Percentiles rank a stretch among this genome's conserved stretches.
phyloP scores from a whole-genome alignment of 768 basidiomycete genomes.

The Lyophyllum decastes region DNA sequence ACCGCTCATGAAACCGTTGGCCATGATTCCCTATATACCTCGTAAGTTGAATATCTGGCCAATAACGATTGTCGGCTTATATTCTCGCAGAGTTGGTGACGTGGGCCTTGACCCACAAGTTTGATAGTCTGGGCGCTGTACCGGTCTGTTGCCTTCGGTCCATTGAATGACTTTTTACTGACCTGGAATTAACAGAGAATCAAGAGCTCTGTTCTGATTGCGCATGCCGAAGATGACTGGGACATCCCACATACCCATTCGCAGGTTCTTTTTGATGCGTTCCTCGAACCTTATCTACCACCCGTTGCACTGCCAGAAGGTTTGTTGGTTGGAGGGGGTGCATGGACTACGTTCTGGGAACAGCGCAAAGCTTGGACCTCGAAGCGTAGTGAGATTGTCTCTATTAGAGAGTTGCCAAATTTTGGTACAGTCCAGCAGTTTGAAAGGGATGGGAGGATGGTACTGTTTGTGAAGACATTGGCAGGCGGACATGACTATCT shows the following conservation, averaged over 20 bases:
- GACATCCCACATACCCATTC: slow-evolving; percentile 82
- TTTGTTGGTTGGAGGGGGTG: slow-evolving; percentile 28
- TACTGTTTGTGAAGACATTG: slow-evolving; percentile 60
- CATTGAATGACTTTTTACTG: background rate
- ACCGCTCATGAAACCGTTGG: slow-evolving; percentile 74
- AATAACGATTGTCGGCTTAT: background rate
- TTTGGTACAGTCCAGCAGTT: slow-evolving; percentile 67
- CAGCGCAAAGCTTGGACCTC: slow-evolving; percentile 41
- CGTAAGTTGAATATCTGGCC: slow-evolving; percentile 43
- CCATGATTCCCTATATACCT: slow-evolving; percentile 59
- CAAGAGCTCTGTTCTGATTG: slow-evolving; percentile 68
- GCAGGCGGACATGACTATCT: slow-evolving; percentile 67
- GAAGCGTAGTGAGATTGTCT: slow-evolving; percentile 46
- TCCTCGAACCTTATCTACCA: slow-evolving; percentile 68
- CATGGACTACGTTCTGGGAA: slow-evolving; percentile 45
- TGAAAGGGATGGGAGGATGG: slow-evolving; percentile 40
- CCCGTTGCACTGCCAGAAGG: slow-evolving; percentile 31
- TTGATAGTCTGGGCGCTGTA: slow-evolving; percentile 63
- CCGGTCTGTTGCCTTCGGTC: slow-evolving; percentile 43
- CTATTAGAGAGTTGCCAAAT: slow-evolving; percentile 44
- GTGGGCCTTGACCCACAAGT: slow-evolving; percentile 47
- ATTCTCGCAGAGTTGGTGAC: slow-evolving; percentile 30
- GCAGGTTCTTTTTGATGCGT: slow-evolving; percentile 66
- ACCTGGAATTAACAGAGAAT: slow-evolving; percentile 49
- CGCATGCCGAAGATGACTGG: slow-evolving; percentile 77